These are phyloP conservation scores for Syncephalastrum monosporum DNA, from an alignment of 371 early-diverging fungal genomes.

Conservation along the genomic window DNA sequence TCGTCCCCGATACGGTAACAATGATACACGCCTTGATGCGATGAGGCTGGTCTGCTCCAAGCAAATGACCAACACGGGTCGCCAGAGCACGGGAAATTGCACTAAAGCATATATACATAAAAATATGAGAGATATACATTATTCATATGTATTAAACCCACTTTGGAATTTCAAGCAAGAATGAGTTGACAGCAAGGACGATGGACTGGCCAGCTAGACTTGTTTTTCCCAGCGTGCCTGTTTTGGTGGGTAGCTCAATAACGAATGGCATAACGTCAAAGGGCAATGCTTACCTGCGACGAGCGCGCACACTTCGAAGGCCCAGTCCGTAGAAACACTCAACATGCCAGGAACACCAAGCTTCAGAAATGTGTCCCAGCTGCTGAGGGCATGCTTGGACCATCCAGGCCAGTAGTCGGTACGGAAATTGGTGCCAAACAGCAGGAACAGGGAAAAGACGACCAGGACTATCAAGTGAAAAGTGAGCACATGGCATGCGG, in stretches of 20 bases:
- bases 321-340: constrained; percentile 48
- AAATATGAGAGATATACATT: neutral
- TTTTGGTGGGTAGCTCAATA: neutral
- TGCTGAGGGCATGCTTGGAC: constrained; percentile 23
- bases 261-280: neutral
- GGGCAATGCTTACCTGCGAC: constrained; percentile 20
- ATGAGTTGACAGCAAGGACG: constrained; percentile 26
- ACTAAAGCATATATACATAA: constrained; percentile 15
- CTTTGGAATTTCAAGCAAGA: constrained; percentile 41
- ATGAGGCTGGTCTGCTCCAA: constrained; percentile 31
- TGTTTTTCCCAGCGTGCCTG: constrained; percentile 37
- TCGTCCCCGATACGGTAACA: constrained; percentile 16
- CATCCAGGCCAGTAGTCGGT: constrained; percentile 36
- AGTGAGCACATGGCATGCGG: constrained; percentile 22
- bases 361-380: constrained; percentile 40
- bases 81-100: constrained; percentile 28
- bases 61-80: constrained; percentile 42
- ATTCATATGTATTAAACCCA: constrained; percentile 10
- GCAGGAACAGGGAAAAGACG: constrained; percentile 9
- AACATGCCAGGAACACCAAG: constrained; percentile 50
- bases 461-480: constrained; percentile 12
- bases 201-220: constrained; percentile 46
- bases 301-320: constrained; percentile 50
- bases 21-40: constrained; percentile 25
- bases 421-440: constrained; percentile 20